phyloP scores from a whole-genome alignment of 2,329 filamentous ascomycete species.

The Trichoderma arundinaceum region DNA sequence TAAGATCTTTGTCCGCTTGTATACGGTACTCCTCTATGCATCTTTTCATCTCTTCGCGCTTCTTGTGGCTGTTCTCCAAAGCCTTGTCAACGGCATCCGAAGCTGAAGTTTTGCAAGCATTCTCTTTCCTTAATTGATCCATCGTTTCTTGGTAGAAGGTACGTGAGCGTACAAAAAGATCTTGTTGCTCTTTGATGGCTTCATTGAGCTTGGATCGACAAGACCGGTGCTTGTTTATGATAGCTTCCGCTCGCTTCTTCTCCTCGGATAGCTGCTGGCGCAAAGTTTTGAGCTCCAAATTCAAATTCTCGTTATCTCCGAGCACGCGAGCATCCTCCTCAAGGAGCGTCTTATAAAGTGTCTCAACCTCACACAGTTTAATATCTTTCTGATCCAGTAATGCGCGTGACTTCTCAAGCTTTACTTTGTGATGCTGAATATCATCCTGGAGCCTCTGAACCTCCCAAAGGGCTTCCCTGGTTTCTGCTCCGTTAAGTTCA shows the following conservation, averaged over 20 bases:
- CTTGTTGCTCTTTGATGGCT: slow-evolving; percentile 54
- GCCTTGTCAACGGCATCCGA: slow-evolving; percentile 39
- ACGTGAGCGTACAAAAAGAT: slow-evolving; percentile 46
- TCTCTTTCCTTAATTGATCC: slow-evolving; percentile 44
- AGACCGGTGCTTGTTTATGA: slow-evolving; percentile 45
- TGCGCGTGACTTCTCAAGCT: slow-evolving; percentile 33
- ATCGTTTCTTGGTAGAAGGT: slow-evolving; percentile 44
- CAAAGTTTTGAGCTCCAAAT: slow-evolving; percentile 40
- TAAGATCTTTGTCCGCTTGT: slow-evolving; percentile 35
- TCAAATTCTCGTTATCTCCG: slow-evolving; percentile 39
- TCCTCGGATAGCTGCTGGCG: slow-evolving; percentile 38
- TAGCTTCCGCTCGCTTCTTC: slow-evolving; percentile 33
- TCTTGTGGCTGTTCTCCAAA: slow-evolving; percentile 40
- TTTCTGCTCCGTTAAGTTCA: slow-evolving; percentile 41
- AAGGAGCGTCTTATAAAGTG: slow-evolving; percentile 38
- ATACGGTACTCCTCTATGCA: slow-evolving; percentile 41
- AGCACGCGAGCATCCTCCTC: slow-evolving; percentile 37
- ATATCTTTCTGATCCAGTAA: slow-evolving; percentile 35
- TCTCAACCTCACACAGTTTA: slow-evolving; percentile 37
- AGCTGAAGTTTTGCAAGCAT: slow-evolving; percentile 36
- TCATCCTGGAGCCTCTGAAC: slow-evolving; percentile 39
- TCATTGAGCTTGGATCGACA: slow-evolving; percentile 52
- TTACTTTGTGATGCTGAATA: slow-evolving; percentile 34
- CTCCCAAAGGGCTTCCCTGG: slow-evolving; percentile 37
- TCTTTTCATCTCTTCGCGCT: slow-evolving; percentile 43